A percentile compares a stretch with the other conserved stretches of the same genome.
These are phyloP conservation scores for Ogataea methanolica DNA, from an alignment of 805 yeast species.

Conservation along the genomic window DNA sequence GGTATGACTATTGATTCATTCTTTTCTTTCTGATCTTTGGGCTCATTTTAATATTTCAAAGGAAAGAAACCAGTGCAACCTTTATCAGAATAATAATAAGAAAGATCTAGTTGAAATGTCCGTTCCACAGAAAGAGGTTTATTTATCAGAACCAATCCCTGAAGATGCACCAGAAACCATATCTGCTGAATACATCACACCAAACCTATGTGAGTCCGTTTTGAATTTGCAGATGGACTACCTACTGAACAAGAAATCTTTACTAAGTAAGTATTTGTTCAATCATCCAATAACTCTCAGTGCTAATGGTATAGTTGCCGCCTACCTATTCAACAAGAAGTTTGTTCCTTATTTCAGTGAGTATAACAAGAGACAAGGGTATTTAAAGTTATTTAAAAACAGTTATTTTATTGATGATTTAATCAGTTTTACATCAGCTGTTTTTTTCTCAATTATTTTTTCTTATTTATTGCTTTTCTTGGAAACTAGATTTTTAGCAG, in stretches of 20 bases:
- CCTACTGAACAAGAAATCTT: slow-evolving; percentile 42
- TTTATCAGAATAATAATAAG: no score
- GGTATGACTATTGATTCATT: no score
- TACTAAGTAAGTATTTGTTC: slow-evolving; percentile 40
- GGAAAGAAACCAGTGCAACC: no score
- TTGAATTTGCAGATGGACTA: slow-evolving; percentile 62
- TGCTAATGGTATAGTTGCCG: slow-evolving; percentile 19
- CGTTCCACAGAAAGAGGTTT: slow-evolving; percentile 43
- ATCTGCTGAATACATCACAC: slow-evolving; percentile 43
- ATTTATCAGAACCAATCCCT: slow-evolving; percentile 52
- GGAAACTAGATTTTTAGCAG: slow-evolving; percentile 45
- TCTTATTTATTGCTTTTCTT: slow-evolving; percentile 36
- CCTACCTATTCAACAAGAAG: slow-evolving; percentile 14
- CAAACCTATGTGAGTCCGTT: slow-evolving; percentile 56
- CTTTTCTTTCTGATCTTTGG: no score
- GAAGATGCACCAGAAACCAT: slow-evolving; percentile 48
- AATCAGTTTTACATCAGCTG: slow-evolving; percentile 34
- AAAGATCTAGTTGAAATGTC: background rate
- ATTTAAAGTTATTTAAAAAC: slow-evolving; percentile 13
- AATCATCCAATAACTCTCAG: slow-evolving; percentile 41
- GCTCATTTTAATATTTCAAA: no score
- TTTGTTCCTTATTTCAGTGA: slow-evolving; percentile 19
- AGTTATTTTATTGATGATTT: slow-evolving; percentile 24
- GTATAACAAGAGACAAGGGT: slow-evolving; percentile 5
- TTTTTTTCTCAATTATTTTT: slow-evolving; percentile 33